Conservation (phyloP, 306 rosid species). For the Delonix regia region DNA sequence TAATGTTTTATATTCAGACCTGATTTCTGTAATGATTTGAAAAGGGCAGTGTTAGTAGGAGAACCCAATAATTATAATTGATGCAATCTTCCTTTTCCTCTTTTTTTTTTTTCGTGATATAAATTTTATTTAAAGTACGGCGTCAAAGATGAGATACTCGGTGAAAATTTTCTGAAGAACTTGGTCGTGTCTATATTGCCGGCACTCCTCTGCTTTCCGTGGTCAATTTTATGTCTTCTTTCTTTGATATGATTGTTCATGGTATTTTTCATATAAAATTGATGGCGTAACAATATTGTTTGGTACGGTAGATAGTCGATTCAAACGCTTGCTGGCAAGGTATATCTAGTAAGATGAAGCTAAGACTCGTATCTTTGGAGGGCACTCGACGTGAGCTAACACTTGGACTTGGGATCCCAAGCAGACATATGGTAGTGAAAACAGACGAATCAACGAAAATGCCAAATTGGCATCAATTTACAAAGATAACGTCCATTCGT, state of each 20-base stretch:
- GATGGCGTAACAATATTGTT: background rate
- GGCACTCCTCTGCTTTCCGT: background rate
- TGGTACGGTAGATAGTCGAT: background rate
- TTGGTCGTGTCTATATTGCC: background rate
- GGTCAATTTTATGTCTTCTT: background rate
- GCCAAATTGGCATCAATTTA: background rate
- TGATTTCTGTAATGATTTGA: constrained; percentile 45
- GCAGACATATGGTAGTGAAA: background rate
- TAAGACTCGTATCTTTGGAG: background rate
- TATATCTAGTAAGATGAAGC: background rate
- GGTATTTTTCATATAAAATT: background rate
- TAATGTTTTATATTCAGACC: constrained; percentile 39
- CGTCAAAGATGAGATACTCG: background rate
- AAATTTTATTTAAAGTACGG: background rate
- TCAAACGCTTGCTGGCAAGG: background rate
- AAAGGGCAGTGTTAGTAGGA: constrained; percentile 44
- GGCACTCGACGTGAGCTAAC: background rate
- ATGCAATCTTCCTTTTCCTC: constrained; percentile 28
- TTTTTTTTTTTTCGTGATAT: background rate
- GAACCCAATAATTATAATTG: constrained; percentile 38
- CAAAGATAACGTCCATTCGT: too few relatives aligned
- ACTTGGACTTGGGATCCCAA: background rate
- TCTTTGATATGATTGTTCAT: background rate
- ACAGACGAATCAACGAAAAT: background rate
- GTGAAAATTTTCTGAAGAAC: background rate